phyloP scores from a whole-genome alignment of 2,329 filamentous ascomycete genomes.

The Akanthomyces muscarius region DNA sequence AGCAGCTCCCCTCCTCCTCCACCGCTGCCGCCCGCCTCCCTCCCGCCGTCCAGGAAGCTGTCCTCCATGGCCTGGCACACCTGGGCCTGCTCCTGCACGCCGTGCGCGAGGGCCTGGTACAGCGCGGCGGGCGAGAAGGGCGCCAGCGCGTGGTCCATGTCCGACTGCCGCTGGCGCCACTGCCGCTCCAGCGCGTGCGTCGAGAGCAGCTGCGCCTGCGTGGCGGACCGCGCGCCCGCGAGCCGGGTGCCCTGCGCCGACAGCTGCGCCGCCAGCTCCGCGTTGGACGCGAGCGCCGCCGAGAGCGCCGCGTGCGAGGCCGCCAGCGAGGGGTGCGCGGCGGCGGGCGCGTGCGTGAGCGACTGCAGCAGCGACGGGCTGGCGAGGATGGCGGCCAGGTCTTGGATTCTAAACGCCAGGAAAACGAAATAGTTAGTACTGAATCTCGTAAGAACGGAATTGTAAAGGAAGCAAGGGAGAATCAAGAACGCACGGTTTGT shows the following conservation, averaged over 20 bases:
- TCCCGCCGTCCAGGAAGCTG: slow-evolving; percentile 72
- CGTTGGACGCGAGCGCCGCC: slow-evolving; percentile 65
- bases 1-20: slow-evolving; percentile 36
- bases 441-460: neutral
- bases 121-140: slow-evolving; percentile 83
- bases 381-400: slow-evolving; percentile 67
- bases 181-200: slow-evolving; percentile 86
- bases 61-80: slow-evolving; percentile 83
- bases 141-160: slow-evolving; percentile 80
- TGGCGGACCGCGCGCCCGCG: slow-evolving; percentile 59
- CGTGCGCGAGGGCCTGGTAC: slow-evolving; percentile 74
- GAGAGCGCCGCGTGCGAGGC: slow-evolving; percentile 62
- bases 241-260: slow-evolving; percentile 56
- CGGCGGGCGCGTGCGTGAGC: slow-evolving; percentile 63
- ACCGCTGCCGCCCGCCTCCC: slow-evolving; percentile 25
- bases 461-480: neutral
- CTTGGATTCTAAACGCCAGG: slow-evolving; percentile 58
- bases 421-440: neutral
- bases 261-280: slow-evolving; percentile 63
- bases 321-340: slow-evolving; percentile 67
- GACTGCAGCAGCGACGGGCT: slow-evolving; percentile 65
- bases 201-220: slow-evolving; percentile 76
- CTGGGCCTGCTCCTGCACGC: slow-evolving; percentile 75
- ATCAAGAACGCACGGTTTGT: slow-evolving; percentile 65
- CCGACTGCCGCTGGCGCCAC: slow-evolving; percentile 82